Percentiles rank a stretch among this genome's conserved stretches.
Conservation (phyloP, 1,284 basidiomycete species). For the Boletellus dicymbophilus region DNA sequence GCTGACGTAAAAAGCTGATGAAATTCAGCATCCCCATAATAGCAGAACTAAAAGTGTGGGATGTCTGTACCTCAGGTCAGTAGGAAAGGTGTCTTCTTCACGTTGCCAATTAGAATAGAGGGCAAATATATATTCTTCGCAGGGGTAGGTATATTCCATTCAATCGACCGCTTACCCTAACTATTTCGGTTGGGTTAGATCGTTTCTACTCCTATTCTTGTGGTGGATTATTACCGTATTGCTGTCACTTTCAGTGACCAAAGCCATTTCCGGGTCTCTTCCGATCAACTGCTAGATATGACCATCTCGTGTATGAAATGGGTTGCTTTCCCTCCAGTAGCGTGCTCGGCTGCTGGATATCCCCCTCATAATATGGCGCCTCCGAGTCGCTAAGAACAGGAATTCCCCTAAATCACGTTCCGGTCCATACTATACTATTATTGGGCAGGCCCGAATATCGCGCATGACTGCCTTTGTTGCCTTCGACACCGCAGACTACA, state of each 20-base stretch:
- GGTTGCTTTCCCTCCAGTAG: conserved; percentile 49
- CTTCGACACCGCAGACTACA: conserved; percentile 22
- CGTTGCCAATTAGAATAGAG: too few relatives aligned
- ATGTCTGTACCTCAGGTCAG: conserved; percentile 55
- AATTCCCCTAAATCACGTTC: conserved; percentile 14
- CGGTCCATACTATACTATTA: conserved; percentile 42
- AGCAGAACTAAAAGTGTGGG: conserved; percentile 48
- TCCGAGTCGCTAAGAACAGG: conserved; percentile 34
- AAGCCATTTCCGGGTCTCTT: conserved; percentile 54
- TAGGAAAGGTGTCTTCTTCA: too few relatives aligned
- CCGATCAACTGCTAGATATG: conserved; percentile 54
- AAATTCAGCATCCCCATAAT: too few relatives aligned
- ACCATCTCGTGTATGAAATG: conserved; percentile 44
- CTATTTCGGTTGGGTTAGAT: too few relatives aligned
- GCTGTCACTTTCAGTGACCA: conserved; percentile 18
- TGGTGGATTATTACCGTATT: conserved; percentile 43
- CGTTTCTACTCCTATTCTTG: conserved; percentile 39
- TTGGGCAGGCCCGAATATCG: conserved; percentile 29
- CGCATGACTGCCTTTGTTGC: conserved; percentile 32
- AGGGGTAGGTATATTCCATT: too few relatives aligned
- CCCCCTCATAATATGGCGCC: too few relatives aligned
- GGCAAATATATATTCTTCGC: too few relatives aligned
- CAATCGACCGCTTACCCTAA: too few relatives aligned
- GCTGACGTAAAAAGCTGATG: conserved; percentile 43
- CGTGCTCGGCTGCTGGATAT: conserved; percentile 63